Evolutionary conservation across 1,139 yeast genomes (phyloP), one percentile per base, ranked within the genome.

Genomic region (Debaryomyces coudertii): DNA sequence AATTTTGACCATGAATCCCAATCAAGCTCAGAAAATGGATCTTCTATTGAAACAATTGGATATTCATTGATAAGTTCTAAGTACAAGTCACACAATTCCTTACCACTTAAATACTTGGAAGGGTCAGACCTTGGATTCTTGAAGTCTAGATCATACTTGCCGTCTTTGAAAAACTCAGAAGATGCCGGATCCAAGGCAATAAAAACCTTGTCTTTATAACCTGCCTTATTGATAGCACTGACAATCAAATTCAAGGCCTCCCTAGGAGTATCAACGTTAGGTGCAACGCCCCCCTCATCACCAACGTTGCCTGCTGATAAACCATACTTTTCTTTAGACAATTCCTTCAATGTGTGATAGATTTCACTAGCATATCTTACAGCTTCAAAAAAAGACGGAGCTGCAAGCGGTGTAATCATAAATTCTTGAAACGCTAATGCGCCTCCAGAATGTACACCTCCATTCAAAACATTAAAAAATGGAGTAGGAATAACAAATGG

Each of bases 231-330:
- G 71, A 92, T 90, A 67, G 97, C 89, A 56, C 76, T 85, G 62
- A 83, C 80, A 71, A 92, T 89, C 72, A 92, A 85, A 77, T 90
- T 96, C 62, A 92, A 80, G 60, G 97, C 97, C 81, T 92, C 97
- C 73, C 83, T 88, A 68, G 98, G 90, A 61, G 96, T 82, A 57
- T 85, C 80, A 62, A 92, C 84, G 76, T 89, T 88, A 73, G 98
- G 98, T 63, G 97, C 97, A 80, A 92, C 96, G 82, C 98, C 98
- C 85, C 98, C 97, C 82, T 92, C 97, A 76, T 92, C 98, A 83
- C 98, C 98, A 69, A 92, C 97, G 79, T 92, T 92, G 77, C 96
- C 97, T 65, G 98, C 98, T 54, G 95, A 85, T 68, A 87, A 85
- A 70, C 98, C 98, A 83, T 90, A 92, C 73, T 77, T 80, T 83